Percentiles rank a stretch among this genome's conserved stretches.
Conservation (phyloP, 257 asterid genomes). For the Lycium ferocissimum region DNA sequence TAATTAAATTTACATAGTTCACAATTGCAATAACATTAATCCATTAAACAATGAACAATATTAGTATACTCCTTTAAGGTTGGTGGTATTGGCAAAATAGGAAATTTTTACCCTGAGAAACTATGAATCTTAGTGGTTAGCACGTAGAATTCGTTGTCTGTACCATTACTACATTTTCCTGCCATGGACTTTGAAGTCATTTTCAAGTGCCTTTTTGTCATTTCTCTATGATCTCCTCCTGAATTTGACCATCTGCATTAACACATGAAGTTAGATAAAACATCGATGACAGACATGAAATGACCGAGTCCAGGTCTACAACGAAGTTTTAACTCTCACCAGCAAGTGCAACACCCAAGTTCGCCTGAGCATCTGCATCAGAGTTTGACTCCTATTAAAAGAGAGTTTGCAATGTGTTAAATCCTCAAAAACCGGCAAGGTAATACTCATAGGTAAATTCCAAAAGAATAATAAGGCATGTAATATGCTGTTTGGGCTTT, state of each 20-base stretch:
- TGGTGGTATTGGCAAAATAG: conserved; percentile 2
- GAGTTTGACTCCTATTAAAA: conserved; percentile 71
- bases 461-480: background rate
- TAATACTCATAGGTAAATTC: background rate
- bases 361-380: conserved; percentile 94
- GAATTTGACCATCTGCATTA: conserved; percentile 73
- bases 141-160: background rate
- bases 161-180: background rate
- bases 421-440: conserved; percentile 13
- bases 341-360: conserved; percentile 82
- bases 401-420: background rate
- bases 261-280: background rate
- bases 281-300: background rate
- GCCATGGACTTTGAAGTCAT: background rate
- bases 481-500: background rate
- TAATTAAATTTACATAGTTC: conserved; percentile 11
- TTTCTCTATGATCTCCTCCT: conserved; percentile 62
- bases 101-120: background rate
- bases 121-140: background rate
- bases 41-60: background rate
- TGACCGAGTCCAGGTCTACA: background rate
- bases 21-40: background rate
- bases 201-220: conserved; percentile 34
- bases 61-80: conserved; percentile 1
- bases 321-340: conserved; percentile 51